These are phyloP conservation scores for Didymellaceae sp. DNA, from an alignment of 2,329 filamentous ascomycete species.

Conservation along the genomic window DNA sequence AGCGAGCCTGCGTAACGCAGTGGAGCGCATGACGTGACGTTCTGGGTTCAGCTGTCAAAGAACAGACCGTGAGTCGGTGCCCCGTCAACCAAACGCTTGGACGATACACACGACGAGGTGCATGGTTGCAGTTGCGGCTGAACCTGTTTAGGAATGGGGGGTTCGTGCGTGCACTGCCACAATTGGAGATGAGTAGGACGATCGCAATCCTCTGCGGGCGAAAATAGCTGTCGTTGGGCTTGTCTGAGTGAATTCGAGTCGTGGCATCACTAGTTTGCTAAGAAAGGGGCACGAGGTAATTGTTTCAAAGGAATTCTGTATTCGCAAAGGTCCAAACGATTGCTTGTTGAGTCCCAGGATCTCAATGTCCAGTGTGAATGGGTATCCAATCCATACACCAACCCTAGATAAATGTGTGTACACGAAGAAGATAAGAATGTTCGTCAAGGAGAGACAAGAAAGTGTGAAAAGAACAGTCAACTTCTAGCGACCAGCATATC, in stretches of 20 bases:
- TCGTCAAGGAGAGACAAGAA: constrained; percentile 42
- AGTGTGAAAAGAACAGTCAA: constrained; percentile 13
- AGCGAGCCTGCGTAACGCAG: constrained; percentile 3
- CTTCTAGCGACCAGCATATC: constrained; percentile 17
- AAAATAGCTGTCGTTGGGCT: constrained; percentile 3
- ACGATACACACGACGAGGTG: background rate
- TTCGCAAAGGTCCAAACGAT: constrained; percentile 16
- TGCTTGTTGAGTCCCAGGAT: constrained; percentile 17
- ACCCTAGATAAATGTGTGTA: constrained; percentile 29
- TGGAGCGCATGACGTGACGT: constrained; percentile 13
- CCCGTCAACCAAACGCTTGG: constrained; percentile 13
- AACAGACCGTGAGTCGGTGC: constrained; percentile 10
- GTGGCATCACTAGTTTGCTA: constrained; percentile 9
- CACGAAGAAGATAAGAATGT: constrained; percentile 28
- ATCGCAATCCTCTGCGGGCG: constrained; percentile 7
- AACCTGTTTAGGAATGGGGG: constrained; percentile 14
- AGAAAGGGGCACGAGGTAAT: constrained; percentile 12
- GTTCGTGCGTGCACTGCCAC: constrained; percentile 17
- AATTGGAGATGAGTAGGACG: background rate
- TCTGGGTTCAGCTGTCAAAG: background rate
- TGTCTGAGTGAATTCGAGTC: constrained; percentile 4
- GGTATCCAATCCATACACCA: constrained; percentile 27
- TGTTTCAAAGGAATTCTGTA: constrained; percentile 12
- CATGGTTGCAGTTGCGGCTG: constrained; percentile 13
- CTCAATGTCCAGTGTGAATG: constrained; percentile 21